phyloP scores from a whole-genome alignment of 148 eudicot species.

The Persicaria tinctoria region DNA sequence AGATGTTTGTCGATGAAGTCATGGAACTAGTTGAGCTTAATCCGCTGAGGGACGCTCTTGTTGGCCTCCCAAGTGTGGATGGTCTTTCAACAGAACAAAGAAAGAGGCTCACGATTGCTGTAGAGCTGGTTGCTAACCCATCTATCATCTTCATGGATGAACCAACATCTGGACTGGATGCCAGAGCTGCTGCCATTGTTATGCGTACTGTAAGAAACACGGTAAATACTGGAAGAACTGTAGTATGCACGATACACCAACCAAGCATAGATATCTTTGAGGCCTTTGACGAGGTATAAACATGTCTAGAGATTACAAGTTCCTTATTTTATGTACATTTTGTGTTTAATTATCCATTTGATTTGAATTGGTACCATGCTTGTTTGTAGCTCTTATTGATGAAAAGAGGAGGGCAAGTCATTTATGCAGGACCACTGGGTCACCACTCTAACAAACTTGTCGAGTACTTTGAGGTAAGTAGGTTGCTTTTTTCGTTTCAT shows the following conservation, averaged over 20 bases:
- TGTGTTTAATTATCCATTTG: background rate
- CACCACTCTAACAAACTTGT: constrained; percentile 43
- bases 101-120: constrained; percentile 72
- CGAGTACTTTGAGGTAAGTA: constrained; percentile 61
- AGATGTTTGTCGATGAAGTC: constrained; percentile 69
- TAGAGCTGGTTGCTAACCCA: constrained; percentile 75
- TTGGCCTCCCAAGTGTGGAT: constrained; percentile 65
- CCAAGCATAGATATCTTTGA: constrained; percentile 94
- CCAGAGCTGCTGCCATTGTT: constrained; percentile 91
- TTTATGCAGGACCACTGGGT: constrained; percentile 68
- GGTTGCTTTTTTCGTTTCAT: background rate
- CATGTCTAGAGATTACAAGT: background rate
- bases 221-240: constrained; percentile 79
- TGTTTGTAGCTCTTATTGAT: constrained; percentile 55
- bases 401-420: constrained; percentile 75
- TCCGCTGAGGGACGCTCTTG: constrained; percentile 51
- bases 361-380: background rate
- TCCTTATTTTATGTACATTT: background rate
- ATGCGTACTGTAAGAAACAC: constrained; percentile 84
- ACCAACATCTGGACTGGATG: constrained; percentile 93
- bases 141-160: constrained; percentile 94
- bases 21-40: constrained; percentile 72
- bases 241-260: constrained; percentile 85
- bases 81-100: constrained; percentile 80
- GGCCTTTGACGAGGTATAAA: constrained; percentile 73